Base-by-base conservation (phyloP, 2,329 filamentous ascomycete species). In the Fusarium circinatum region DNA sequence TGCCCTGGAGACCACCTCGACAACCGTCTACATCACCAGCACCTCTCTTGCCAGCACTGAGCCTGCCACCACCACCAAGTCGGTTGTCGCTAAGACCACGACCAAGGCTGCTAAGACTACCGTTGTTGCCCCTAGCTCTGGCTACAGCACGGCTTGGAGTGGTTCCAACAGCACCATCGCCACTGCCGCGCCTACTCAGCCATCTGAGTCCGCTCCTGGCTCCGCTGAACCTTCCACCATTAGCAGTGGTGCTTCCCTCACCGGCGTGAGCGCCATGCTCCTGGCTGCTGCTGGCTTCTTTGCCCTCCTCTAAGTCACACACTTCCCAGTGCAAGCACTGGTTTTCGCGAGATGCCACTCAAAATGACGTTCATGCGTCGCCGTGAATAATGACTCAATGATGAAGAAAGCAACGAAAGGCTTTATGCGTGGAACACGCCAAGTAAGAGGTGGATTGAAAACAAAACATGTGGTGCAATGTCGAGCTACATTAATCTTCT, bases 211-310 rank as follows among this genome's bases (percentile, higher is more conserved):
- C 49, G 74, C 68, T 36, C 60, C 73, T 32, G 64, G 68, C 34
- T 54, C 75, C 28, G 30, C 62, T 66, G 71, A 75, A 62, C 62
- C 78, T 47, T 61, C 78, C 26, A 67, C 68, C 22, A 69, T 78
- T 41, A 78, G 66, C 30, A 80, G 70, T 66, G 79, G 72, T 55
- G 82, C 81, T 20, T 76, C 80, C 45, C 66, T 78, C 49, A 79
- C 80, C 18, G 77, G 81, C 39, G 78, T 80, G 73, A 84, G 82
- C 75, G 78, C 79, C n/a, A 75, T 83, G 57, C 80, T 84, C 26
- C 76, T 84, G 42, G 76, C 79, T 42, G 82, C 79, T 48, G 82
- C 80, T 52, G 82, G 80, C 64, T 71, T 80, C 66, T 71, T 83
- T 41, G 81, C 80, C 55, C 81, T 84, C 56, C 73, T 84, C 75